Conservation (phyloP, 2,329 filamentous ascomycete species). For the Onygena corvina region DNA sequence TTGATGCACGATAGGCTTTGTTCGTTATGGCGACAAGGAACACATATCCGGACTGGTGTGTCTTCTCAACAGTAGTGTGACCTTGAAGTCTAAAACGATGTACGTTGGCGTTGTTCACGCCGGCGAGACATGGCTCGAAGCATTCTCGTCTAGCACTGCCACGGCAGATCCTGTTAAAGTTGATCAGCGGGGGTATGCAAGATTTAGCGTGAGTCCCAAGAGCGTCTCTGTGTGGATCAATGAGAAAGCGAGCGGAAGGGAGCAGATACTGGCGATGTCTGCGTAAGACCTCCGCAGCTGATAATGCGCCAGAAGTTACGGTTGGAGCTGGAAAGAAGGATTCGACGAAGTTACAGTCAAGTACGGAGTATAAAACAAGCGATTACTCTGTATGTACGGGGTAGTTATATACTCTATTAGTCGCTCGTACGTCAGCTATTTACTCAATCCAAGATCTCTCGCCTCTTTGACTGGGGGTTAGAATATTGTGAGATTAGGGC, state of each 20-base stretch:
- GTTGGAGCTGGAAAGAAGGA: too few species aligned
- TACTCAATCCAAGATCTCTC: too few species aligned
- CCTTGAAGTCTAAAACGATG: constrained; percentile 44
- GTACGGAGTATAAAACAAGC: too few species aligned
- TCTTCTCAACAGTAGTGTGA: constrained; percentile 44
- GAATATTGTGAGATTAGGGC: too few species aligned
- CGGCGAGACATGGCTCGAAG: constrained; percentile 53
- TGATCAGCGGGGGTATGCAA: constrained; percentile 46
- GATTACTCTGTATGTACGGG: too few species aligned
- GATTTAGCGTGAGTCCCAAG: constrained; percentile 43
- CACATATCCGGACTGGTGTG: constrained; percentile 44
- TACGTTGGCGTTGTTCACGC: constrained; percentile 47
- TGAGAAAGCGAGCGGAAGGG: constrained; percentile 41
- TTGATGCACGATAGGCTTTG: constrained; percentile 32
- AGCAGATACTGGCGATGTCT: too few species aligned
- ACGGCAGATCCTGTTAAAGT: constrained; percentile 46
- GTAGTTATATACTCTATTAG: too few species aligned
- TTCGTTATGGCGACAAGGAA: constrained; percentile 40
- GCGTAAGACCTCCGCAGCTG: too few species aligned
- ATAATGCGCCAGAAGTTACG: too few species aligned
- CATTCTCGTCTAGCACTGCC: constrained; percentile 46
- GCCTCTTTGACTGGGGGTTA: too few species aligned
- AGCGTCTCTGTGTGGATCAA: constrained; percentile 54
- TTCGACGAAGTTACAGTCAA: too few species aligned
- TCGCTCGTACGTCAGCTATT: too few species aligned